Percentiles rank a stretch among this genome's conserved stretches.
Conservation (phyloP, 352 stramenopile genomes). For the Globisporangium radiosum region DNA sequence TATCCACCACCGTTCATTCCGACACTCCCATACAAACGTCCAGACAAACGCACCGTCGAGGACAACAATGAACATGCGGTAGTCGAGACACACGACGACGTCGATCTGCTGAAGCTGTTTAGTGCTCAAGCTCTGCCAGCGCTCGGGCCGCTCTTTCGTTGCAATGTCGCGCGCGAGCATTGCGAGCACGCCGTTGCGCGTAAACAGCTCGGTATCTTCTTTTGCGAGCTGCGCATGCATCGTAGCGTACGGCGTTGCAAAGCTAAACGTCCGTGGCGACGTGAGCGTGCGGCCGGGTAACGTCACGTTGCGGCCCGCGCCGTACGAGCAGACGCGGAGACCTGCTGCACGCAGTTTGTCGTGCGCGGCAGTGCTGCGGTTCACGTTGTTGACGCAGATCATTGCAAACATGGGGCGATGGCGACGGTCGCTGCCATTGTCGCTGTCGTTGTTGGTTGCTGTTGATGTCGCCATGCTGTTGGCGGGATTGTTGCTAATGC, state of each 20-base stretch:
- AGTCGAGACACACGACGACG: conserved; percentile 79
- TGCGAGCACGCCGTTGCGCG: conserved; percentile 52
- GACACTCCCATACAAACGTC: not conserved
- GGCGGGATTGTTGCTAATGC: too few relatives aligned
- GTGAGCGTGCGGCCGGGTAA: conserved; percentile 40
- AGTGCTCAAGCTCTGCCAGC: conserved; percentile 65
- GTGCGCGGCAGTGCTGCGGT: conserved; percentile 76
- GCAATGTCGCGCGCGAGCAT: conserved; percentile 71
- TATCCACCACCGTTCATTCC: too few relatives aligned
- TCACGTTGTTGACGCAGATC: conserved; percentile 85
- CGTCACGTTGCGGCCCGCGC: conserved; percentile 46
- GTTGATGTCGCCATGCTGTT: too few relatives aligned
- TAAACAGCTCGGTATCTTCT: conserved; percentile 47
- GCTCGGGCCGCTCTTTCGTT: conserved; percentile 63
- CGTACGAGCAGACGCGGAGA: conserved; percentile 68
- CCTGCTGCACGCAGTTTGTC: conserved; percentile 41
- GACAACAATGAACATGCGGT: conserved; percentile 70
- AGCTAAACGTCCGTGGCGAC: conserved; percentile 45
- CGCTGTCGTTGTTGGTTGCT: not conserved
- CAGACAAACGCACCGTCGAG: conserved; percentile 37
- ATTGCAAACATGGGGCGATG: conserved; percentile 55
- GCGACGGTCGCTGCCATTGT: not conserved
- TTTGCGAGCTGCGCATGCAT: conserved; percentile 51
- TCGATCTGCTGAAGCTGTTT: conserved; percentile 60
- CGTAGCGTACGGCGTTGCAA: conserved; percentile 58